Percentiles rank a stretch among this genome's conserved stretches.
Conservation (phyloP, 345 rosid genomes). For the Physaria fendleri region DNA sequence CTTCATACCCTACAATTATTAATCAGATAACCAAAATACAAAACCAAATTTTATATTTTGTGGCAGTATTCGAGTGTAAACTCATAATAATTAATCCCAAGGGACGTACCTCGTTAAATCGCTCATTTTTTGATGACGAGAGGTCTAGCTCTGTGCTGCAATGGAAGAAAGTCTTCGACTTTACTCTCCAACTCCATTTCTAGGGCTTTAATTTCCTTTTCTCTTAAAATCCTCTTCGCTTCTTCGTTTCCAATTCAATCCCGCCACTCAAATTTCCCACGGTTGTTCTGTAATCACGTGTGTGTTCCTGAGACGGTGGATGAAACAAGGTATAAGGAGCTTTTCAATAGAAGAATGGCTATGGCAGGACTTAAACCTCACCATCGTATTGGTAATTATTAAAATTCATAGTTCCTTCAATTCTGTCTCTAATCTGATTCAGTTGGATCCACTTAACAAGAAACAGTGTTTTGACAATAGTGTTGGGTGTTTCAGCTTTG, state of each 20-base stretch:
- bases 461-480: neutral
- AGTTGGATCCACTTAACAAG: neutral
- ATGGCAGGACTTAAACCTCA: constrained; percentile 84
- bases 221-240: constrained; percentile 23
- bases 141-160: constrained; percentile 33
- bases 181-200: constrained; percentile 22
- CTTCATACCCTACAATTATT: neutral
- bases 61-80: no score
- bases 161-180: constrained; percentile 31
- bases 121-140: constrained; percentile 38
- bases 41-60: no score
- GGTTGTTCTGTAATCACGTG: constrained; percentile 40
- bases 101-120: neutral
- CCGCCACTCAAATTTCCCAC: constrained; percentile 22
- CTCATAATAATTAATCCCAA: no score
- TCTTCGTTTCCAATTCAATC: constrained; percentile 7
- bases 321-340: constrained; percentile 37
- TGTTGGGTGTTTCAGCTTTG: constrained; percentile 41
- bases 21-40: neutral
- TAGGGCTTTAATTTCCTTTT: constrained; percentile 29
- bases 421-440: no score
- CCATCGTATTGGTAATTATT: constrained; percentile 55
- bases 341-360: constrained; percentile 65
- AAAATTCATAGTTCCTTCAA: neutral
- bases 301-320: constrained; percentile 29